These are phyloP conservation scores for Fragaria nilgerrensis DNA, from an alignment of 306 rosid species.

Conservation along the genomic window DNA sequence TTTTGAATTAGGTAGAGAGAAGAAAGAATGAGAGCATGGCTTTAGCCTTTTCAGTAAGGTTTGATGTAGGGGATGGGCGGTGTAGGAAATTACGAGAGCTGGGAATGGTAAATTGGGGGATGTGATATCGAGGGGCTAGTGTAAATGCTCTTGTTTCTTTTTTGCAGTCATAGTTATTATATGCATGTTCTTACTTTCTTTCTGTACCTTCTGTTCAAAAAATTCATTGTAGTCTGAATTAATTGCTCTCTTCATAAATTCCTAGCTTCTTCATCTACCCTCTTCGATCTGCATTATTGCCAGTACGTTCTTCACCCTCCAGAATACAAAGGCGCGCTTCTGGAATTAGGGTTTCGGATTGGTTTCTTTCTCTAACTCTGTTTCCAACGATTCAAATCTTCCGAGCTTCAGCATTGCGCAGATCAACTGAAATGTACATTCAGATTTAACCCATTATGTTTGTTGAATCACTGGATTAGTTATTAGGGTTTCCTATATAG, in stretches of 20 bases:
- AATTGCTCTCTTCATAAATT: constrained; percentile 22
- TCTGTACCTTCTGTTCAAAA: constrained; percentile 28
- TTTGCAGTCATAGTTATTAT: constrained; percentile 6
- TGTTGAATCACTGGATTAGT: background rate
- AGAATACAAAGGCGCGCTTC: background rate
- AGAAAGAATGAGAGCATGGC: constrained; percentile 65
- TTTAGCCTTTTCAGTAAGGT: constrained; percentile 56
- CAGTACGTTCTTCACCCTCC: background rate
- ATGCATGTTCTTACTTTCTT: background rate
- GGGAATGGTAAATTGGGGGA: background rate
- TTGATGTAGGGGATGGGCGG: constrained; percentile 23
- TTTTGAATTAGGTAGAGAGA: background rate
- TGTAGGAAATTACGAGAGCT: constrained; percentile 24
- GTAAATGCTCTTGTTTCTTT: constrained; percentile 62
- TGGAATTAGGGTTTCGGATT: background rate
- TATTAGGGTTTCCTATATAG: background rate
- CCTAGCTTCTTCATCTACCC: constrained; percentile 21
- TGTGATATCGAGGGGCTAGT: constrained; percentile 45
- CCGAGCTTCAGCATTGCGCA: background rate
- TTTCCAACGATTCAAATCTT: background rate
- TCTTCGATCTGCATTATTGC: background rate
- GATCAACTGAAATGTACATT: background rate
- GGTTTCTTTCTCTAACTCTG: background rate
- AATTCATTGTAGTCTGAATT: constrained; percentile 30
- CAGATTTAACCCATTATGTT: background rate